A percentile compares a stretch with the other conserved stretches of the same genome.
Conservation (phyloP, 192 early-diverging fungal species). For the Phlyctochytrium bullatum region DNA sequence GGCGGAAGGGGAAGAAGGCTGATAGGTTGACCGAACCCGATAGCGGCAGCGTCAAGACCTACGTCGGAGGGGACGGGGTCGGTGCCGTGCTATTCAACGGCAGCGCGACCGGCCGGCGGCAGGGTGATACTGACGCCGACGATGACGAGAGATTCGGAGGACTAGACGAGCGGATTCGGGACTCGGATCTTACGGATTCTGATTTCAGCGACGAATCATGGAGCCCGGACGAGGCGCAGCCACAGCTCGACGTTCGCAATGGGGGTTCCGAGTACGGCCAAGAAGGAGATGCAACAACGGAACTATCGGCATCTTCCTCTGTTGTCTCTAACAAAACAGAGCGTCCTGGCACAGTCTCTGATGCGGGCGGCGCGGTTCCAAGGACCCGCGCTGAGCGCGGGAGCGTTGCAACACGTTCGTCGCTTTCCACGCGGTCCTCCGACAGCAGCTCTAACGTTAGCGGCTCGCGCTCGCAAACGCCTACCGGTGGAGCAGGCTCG, state of each 20-base stretch:
- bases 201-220: neutral
- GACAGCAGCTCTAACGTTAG: too few species aligned
- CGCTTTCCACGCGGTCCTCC: too few species aligned
- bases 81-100: neutral
- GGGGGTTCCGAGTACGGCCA: too few species aligned
- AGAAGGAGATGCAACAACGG: too few species aligned
- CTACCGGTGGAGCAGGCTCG: too few species aligned
- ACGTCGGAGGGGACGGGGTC: neutral
- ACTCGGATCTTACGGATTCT: slow-evolving; percentile 7
- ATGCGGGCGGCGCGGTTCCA: too few species aligned
- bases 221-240: neutral
- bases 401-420: too few species aligned
- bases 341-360: too few species aligned
- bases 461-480: too few species aligned
- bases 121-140: neutral
- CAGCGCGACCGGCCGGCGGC: neutral
- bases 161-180: slow-evolving; percentile 2
- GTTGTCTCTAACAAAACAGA: too few species aligned
- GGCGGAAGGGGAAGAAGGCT: neutral
- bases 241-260: neutral
- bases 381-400: too few species aligned
- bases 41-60: neutral
- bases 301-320: too few species aligned
- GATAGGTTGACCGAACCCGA: neutral
- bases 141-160: neutral